phyloP scores from a whole-genome alignment of 495 filamentous ascomycete genomes.

The Bombardia bombarda region DNA sequence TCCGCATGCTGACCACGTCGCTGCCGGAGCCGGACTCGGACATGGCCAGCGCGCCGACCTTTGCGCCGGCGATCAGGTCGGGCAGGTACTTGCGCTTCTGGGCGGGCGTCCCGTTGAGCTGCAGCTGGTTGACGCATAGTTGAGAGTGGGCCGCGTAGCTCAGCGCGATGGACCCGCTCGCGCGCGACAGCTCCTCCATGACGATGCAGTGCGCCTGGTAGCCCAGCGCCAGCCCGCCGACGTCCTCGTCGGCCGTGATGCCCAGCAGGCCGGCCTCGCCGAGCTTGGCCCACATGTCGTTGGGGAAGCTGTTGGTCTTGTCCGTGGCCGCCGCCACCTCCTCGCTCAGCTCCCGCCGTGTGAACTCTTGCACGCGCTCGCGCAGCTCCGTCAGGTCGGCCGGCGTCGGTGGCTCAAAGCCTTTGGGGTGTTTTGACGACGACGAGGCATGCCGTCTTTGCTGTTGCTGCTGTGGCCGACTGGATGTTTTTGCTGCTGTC shows the following conservation, averaged over 20 bases:
- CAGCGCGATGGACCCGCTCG: constrained; percentile 76
- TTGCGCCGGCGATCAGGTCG: constrained; percentile 70
- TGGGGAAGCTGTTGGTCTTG: constrained; percentile 78
- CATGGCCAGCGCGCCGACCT: constrained; percentile 91
- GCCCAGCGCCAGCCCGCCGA: constrained; percentile 83
- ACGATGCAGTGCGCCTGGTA: constrained; percentile 97
- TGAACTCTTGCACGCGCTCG: constrained; percentile 88
- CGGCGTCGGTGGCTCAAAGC: constrained; percentile 66
- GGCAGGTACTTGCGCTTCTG: constrained; percentile 81
- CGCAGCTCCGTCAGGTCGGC: constrained; percentile 77
- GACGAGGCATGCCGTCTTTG: constrained; percentile 29
- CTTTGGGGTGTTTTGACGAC: constrained; percentile 75
- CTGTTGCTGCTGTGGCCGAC: not conserved
- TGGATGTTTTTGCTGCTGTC: too few relatives aligned
- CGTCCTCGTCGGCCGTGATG: constrained; percentile 89
- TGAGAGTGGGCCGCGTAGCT: constrained; percentile 94
- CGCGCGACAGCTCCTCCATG: constrained; percentile 74
- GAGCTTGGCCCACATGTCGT: constrained; percentile 87
- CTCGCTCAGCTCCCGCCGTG: constrained; percentile 74
- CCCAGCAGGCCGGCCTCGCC: constrained; percentile 89
- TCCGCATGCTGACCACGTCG: constrained; percentile 96
- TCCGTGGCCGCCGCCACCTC: constrained; percentile 78
- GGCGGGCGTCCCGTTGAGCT: constrained; percentile 70
- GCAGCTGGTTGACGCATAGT: constrained; percentile 93
- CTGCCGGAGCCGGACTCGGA: constrained; percentile 84